A percentile compares a stretch with the other conserved stretches of the same genome.
phyloP scores from a whole-genome alignment of 306 rosid genomes.

The Quercus wislizeni region DNA sequence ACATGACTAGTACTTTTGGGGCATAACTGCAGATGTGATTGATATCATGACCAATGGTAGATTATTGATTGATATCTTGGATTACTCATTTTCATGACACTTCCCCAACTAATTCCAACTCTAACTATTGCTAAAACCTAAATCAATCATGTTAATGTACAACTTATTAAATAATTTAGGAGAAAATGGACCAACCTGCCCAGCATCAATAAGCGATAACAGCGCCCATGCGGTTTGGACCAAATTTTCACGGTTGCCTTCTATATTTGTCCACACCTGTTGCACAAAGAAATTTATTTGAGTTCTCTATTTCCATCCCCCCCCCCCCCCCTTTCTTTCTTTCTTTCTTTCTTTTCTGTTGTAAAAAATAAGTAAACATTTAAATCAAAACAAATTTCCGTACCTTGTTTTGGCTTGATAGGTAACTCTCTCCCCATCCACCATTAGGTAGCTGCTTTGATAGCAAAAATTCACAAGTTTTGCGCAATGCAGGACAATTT shows the following conservation, averaged over 20 bases:
- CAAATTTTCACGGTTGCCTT: slow-evolving; percentile 51
- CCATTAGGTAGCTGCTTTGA: slow-evolving; percentile 67
- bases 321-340: no score
- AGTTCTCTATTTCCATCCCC: neutral
- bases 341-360: no score
- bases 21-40: no score
- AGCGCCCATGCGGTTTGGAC: slow-evolving; percentile 78
- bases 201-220: slow-evolving; percentile 60
- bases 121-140: no score
- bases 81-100: no score
- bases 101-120: no score
- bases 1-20: no score
- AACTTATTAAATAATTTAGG: neutral
- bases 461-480: slow-evolving; percentile 55
- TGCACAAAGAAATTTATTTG: neutral
- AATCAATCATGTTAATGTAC: no score
- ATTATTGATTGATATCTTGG: no score
- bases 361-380: neutral
- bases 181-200: slow-evolving; percentile 52
- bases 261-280: slow-evolving; percentile 66
- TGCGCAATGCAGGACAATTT: slow-evolving; percentile 41
- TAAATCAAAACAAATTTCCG: neutral
- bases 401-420: slow-evolving; percentile 65
- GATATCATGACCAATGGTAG: no score
- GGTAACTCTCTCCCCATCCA: slow-evolving; percentile 87